Base-by-base conservation (phyloP, 192 early-diverging fungal genomes). In the Coemansia sp. region DNA sequence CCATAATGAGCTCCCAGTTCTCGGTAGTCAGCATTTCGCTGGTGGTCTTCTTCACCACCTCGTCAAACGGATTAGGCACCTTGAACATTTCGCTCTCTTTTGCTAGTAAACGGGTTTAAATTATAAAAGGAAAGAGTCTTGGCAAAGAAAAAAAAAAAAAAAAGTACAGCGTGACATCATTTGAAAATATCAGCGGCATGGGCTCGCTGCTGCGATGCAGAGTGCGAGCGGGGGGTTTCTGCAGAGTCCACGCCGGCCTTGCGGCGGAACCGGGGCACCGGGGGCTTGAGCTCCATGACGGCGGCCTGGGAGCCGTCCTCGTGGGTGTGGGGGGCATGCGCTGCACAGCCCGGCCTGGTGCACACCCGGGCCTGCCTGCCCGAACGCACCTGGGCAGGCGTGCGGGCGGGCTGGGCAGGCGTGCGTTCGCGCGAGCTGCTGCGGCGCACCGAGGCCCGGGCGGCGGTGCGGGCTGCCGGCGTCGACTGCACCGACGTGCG, bases 21-120 rank as follows among this genome's bases (percentile, higher is more conserved):
- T 99, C 97, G 37, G 85, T 80, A 11, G 94, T 91, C 59, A 96
- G 85, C 45, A 82, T 91, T 68, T 97, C 94, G 76, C 85, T 88
- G 6, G 97, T 99, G 12, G 96, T 94, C 70, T 87, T 82, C 58
- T 67, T 85, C 85, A 80, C 79, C 5, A 76, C 51, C 52, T 75
- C 68, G 44, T 80, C 79, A 38, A 65, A 75, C 7, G 69, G 69
- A 63, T 71, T 80, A 5, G 61, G 51, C 21, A 64, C 60, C 50
- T 75, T 76, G 50, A 80, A 80, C 79, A 80, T 80, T 44, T 31
- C 30, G 12, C n/a, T n/a, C n/a, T n/a, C 47, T 49, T 20, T 14
- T 39, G 23, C 19, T 7, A 36, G 42, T 44, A 40, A 38, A 30
- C 31, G 11, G 46, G 59, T 43, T 12, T 11, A 36, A 55, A 55